Evolutionary conservation across 345 rosid species (phyloP).

Genomic region (Sisymbrium irio): DNA sequence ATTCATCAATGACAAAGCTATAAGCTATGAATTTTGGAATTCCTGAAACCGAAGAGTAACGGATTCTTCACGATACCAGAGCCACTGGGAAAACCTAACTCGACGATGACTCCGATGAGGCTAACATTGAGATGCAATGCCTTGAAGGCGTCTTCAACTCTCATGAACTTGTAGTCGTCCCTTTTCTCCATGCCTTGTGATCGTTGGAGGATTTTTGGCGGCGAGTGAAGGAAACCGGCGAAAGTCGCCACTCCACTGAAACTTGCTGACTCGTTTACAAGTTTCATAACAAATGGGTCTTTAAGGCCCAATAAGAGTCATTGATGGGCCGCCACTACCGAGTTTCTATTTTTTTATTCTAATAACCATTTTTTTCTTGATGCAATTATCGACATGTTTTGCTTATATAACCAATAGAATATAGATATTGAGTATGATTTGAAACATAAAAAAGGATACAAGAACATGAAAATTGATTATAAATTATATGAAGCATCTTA

Average conservation of each 20-base stretch:
- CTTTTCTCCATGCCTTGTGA: conserved; percentile 24
- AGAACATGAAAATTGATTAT: not conserved
- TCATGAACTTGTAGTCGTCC: conserved; percentile 32
- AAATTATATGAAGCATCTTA: not conserved
- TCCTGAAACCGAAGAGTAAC: too few species aligned
- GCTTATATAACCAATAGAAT: not conserved
- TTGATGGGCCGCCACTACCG: not conserved
- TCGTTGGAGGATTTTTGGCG: not conserved
- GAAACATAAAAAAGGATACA: not conserved
- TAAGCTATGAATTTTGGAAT: too few species aligned
- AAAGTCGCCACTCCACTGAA: not conserved
- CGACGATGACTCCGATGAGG: conserved; percentile 35
- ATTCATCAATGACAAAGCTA: not conserved
- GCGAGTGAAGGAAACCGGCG: too few species aligned
- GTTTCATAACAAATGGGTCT: not conserved
- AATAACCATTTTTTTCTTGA: not conserved
- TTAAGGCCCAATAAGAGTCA: not conserved
- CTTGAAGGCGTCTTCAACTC: conserved; percentile 24
- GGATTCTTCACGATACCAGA: conserved; percentile 25
- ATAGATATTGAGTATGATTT: not conserved
- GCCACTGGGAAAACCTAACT: not conserved
- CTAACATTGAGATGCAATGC: conserved; percentile 25
- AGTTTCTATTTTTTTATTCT: not conserved
- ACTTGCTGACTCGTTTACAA: not conserved
- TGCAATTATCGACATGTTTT: not conserved